These are phyloP conservation scores for Akanthomyces lecanii DNA, from an alignment of 2,329 filamentous ascomycete species.

Conservation along the genomic window DNA sequence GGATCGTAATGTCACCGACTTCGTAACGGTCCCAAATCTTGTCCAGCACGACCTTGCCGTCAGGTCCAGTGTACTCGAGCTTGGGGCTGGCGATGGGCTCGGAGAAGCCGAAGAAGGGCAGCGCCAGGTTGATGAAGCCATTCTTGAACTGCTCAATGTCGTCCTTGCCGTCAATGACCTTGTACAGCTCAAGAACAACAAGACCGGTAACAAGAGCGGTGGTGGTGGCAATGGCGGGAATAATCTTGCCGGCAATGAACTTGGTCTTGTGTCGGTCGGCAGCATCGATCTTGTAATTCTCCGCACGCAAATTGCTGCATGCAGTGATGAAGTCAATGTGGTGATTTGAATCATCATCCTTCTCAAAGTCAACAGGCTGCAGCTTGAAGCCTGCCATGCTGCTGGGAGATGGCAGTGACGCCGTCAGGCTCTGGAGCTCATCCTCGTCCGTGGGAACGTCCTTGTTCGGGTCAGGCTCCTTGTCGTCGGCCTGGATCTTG, in stretches of 20 bases:
- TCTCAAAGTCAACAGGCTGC: conserved; percentile 92
- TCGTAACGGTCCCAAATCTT: conserved; percentile 99
- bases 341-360: conserved; percentile 95
- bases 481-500: conserved; percentile 96
- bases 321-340: conserved; percentile 99
- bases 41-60: conserved; percentile 80
- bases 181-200: conserved; percentile 90
- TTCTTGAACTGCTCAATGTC: conserved; percentile 99
- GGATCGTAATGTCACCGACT: conserved; percentile 76
- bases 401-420: conserved; percentile 72
- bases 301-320: conserved; percentile 90
- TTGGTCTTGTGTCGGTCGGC: conserved; percentile 98
- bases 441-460: conserved; percentile 65
- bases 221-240: conserved; percentile 95
- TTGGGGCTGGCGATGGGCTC: conserved; percentile 94
- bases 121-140: conserved; percentile 90
- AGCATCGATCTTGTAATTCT: conserved; percentile 94
- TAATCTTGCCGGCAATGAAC: conserved; percentile 99
- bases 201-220: conserved; percentile 93
- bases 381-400: conserved; percentile 84
- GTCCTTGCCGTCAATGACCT: conserved; percentile 92
- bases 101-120: conserved; percentile 98
- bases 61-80: conserved; percentile 76
- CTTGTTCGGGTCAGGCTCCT: conserved; percentile 87
- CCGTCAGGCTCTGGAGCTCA: conserved; percentile 69